Evolutionary conservation across 1,284 basidiomycete species (phyloP).

Genomic region (Cryptococcus sp.): DNA sequence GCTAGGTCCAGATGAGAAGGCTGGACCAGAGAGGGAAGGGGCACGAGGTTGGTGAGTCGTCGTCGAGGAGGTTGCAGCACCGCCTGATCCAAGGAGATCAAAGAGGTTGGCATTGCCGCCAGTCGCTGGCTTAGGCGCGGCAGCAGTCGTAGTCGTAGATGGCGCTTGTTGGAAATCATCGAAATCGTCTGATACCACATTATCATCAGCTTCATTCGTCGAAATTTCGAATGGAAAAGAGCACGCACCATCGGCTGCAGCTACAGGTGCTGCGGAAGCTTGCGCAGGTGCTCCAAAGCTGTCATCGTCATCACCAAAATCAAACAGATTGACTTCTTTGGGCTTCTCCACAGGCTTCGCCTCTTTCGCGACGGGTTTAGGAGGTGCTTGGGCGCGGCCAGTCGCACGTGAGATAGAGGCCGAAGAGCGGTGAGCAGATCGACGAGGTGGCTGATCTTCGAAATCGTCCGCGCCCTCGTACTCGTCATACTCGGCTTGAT

Average conservation of each 20-base stretch:
- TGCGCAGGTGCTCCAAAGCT: slow-evolving; percentile 32
- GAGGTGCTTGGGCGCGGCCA: slow-evolving; percentile 52
- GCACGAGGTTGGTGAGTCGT: slow-evolving; percentile 21
- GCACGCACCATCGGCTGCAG: slow-evolving; percentile 33
- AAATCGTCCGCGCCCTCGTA: slow-evolving; percentile 98
- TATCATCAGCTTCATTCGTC: slow-evolving; percentile 20
- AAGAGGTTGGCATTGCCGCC: slow-evolving; percentile 55
- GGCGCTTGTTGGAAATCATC: slow-evolving; percentile 85
- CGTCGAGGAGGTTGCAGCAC: slow-evolving; percentile 36
- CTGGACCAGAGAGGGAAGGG: slow-evolving; percentile 13
- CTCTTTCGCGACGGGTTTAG: slow-evolving; percentile 53
- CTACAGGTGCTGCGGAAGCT: slow-evolving; percentile 56
- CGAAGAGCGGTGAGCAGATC: slow-evolving; percentile 11
- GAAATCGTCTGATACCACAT: slow-evolving; percentile 68
- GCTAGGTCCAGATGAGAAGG: slow-evolving; percentile 17
- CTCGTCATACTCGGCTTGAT: slow-evolving; percentile 63
- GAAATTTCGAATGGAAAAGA: not conserved
- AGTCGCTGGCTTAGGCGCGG: slow-evolving; percentile 22
- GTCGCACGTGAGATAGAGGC: slow-evolving; percentile 4
- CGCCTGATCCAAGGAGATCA: slow-evolving; percentile 55
- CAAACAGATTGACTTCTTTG: slow-evolving; percentile 69
- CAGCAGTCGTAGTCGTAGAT: slow-evolving; percentile 36
- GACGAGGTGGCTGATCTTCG: slow-evolving; percentile 56
- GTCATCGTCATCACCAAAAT: slow-evolving; percentile 69
- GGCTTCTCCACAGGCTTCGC: slow-evolving; percentile 52